Evolutionary conservation across 2,329 filamentous ascomycete species (phyloP), one percentile per base, ranked within the genome.

Genomic region (Trichoderma aggressivum): DNA sequence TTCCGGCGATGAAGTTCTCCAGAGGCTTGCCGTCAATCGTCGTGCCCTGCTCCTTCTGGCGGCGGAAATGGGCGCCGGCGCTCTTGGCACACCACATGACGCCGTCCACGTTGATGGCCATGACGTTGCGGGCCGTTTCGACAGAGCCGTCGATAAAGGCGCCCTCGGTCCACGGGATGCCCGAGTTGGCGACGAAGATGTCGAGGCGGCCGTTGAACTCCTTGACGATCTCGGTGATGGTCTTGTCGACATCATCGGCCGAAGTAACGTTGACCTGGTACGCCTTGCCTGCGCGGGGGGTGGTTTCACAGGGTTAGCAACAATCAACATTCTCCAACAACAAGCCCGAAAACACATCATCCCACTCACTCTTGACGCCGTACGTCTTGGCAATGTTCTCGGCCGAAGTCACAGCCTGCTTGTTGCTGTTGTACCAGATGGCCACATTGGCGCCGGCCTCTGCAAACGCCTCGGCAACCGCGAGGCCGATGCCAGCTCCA

Each of bases 141-240:
- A 90, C 78, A 6, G 87, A 82, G 28, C 89, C 91, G 73, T 92
- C 89, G 43, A 93, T 84, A 78, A 91, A 89, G 10, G 89, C 79
- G 0, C 91, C 90, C 72, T 92, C 85, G 2, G 87, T 90, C 91
- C 91, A 94, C 0, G 90, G 86, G 67, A 94, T 90, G 65, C 92
- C 92, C 16, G 90, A 90, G 78, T 96, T 95, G 75, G 92, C 92
- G 58, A 94, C 88, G 76, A 95, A 94, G 74, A 94, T 85, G 76
- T 94, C 92, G 10, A 95, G 87, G 6, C 91, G 88, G 72, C 90
- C 90, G 77, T 91, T 90, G 81, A 94, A 92, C 18, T 94, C 91
- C 72, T 83, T 79, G 56, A 90, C 82, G 73, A 88, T 86, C 8
- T 82, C 80, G 72, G 85, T 80, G 53, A 91, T 83, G 11, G 86